Base-by-base conservation (phyloP, 2,329 filamentous ascomycete genomes). In the Epicoccum sorghinum region DNA sequence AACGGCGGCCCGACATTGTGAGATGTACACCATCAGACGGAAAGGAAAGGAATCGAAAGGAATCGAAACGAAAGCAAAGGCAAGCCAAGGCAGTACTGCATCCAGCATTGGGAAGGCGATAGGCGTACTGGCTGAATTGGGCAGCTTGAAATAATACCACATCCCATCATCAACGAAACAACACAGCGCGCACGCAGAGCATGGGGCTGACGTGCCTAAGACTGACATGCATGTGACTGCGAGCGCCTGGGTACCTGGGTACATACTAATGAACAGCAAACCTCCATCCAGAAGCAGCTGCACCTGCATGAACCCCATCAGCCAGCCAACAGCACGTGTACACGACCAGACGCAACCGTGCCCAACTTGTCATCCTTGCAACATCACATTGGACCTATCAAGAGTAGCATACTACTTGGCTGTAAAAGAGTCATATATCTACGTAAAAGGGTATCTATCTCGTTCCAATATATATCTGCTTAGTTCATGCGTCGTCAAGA, bases 51-150 rank as follows among this genome's bases (percentile, higher is more conserved):
- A 18, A 18, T 18, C 18, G 18, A 18, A 18, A n/a, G 23, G 12
- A 13, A 14, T 4, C 12, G 29, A 30, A 30, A 7, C 3, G 29
- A 12, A 30, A 7, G 29, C 7, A 30, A 30, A 30, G 29, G 29
- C 7, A 30, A 30, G 29, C 7, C 7, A 46, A 30, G 22, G 12
- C 43, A 14, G 32, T 14, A 36, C 38, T 41, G 36, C 46, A 59
- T 57, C 25, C 51, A 58, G 60, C 60, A 64, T 62, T 53, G 60
- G 47, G 51, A 53, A 36, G 60, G 60, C 61, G 62, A 61, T 42
- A 59, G 61, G 61, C 61, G 61, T 61, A 60, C 56, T 52, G 56
- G 58, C 52, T 58, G 56, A 52, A 36, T 58, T 55, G 52, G 49
- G 57, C 49, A 44, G 48, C 56, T 52, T 39, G 57, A 43, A 59